Evolutionary conservation across 768 basidiomycete genomes (phyloP).

Genomic region (Auriculariales sp.): DNA sequence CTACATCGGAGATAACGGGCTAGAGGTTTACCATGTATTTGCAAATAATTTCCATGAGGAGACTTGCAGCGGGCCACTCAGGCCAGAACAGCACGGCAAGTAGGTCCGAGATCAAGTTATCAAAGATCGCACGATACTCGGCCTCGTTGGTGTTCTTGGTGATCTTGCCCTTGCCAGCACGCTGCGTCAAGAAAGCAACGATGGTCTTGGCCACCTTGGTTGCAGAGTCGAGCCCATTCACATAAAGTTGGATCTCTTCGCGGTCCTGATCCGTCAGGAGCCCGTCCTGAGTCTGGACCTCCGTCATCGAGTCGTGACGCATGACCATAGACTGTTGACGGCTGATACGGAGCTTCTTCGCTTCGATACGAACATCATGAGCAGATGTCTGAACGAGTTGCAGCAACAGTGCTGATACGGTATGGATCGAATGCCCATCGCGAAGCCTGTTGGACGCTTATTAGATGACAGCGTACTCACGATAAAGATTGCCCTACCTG

Average conservation of each 20-base stretch:
- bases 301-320: conserved; percentile 43
- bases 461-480: neutral
- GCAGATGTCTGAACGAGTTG: conserved; percentile 96
- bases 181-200: conserved; percentile 57
- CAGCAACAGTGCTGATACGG: conserved; percentile 81
- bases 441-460: conserved; percentile 46
- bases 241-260: conserved; percentile 64
- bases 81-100: conserved; percentile 84
- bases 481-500: conserved; percentile 32
- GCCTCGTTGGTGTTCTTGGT: conserved; percentile 88
- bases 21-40: conserved; percentile 62
- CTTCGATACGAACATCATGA: conserved; percentile 68
- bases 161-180: conserved; percentile 73
- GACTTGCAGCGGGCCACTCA: conserved; percentile 89
- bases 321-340: conserved; percentile 49
- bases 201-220: conserved; percentile 78
- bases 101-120: conserved; percentile 79
- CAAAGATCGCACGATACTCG: conserved; percentile 86
- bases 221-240: conserved; percentile 63
- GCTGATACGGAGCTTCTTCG: conserved; percentile 42
- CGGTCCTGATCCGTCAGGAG: conserved; percentile 55
- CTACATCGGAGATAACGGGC: neutral
- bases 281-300: conserved; percentile 31
- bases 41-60: conserved; percentile 66
- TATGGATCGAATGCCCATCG: conserved; percentile 83